These are phyloP conservation scores for Lagerstroemia speciosa DNA, from an alignment of 345 rosid species.

Conservation along the genomic window DNA sequence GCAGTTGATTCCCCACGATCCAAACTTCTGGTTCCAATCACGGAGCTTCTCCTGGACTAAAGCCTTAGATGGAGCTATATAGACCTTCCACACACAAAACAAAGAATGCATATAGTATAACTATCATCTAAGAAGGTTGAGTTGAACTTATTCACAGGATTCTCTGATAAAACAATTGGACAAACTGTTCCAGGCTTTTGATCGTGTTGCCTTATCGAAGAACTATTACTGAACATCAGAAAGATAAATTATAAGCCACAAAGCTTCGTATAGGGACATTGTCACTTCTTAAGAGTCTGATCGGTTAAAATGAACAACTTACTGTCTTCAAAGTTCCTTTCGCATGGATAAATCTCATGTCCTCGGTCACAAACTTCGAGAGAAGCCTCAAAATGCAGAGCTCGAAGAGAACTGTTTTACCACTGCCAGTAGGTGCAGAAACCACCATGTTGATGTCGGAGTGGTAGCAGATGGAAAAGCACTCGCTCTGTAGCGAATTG, in stretches of 20 bases:
- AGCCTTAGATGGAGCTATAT: conserved; percentile 93
- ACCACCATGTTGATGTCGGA: conserved; percentile 86
- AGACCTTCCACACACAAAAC: conserved; percentile 44
- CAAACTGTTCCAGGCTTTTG: not conserved
- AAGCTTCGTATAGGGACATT: not conserved
- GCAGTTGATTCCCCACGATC: conserved; percentile 71
- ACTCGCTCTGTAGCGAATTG: conserved; percentile 92
- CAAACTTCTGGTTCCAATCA: conserved; percentile 83
- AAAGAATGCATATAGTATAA: conserved; percentile 1
- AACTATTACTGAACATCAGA: not conserved
- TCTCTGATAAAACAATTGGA: not conserved
- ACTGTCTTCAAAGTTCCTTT: conserved; percentile 92
- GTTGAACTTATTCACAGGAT: not conserved
- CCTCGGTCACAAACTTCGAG: conserved; percentile 52
- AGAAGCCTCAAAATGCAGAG: conserved; percentile 86
- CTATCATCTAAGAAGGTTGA: not conserved
- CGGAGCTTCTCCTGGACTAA: conserved; percentile 92
- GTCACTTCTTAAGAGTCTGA: not conserved
- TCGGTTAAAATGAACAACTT: conserved; percentile 13
- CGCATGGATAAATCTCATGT: conserved; percentile 50
- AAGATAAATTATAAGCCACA: not conserved
- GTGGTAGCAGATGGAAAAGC: conserved; percentile 74
- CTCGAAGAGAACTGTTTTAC: conserved; percentile 92
- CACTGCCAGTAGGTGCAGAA: conserved; percentile 99
- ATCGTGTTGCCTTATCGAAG: no score